Conservation (phyloP, 2,329 filamentous ascomycete genomes). For the Fusarium ramigenum region DNA sequence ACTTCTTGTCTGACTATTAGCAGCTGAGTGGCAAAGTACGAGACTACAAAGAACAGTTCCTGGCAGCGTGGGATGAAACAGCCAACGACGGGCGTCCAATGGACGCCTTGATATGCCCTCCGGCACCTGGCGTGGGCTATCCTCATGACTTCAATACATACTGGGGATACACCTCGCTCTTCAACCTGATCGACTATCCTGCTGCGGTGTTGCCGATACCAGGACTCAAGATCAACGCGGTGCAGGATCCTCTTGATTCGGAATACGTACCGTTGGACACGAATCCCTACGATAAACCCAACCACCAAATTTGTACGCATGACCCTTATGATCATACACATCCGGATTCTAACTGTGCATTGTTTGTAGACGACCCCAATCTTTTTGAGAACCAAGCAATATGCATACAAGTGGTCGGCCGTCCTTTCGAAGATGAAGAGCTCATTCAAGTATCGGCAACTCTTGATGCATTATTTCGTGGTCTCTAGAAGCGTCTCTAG, state of each 20-base stretch:
- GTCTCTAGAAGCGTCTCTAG: background rate
- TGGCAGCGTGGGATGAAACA: background rate
- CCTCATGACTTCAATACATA: constrained; percentile 22
- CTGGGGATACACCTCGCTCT: constrained; percentile 18
- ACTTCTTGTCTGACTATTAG: background rate
- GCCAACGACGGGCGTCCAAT: background rate
- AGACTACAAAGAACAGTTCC: background rate
- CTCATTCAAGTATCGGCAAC: background rate
- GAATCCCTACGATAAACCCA: constrained; percentile 11
- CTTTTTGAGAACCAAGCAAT: background rate
- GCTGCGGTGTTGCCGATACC: background rate
- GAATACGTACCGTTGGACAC: background rate
- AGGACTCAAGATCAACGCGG: background rate
- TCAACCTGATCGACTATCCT: constrained; percentile 23
- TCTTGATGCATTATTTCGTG: background rate
- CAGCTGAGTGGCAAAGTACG: background rate
- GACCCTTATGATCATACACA: accelerated
- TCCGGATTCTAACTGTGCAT: accelerated
- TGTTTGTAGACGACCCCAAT: background rate
- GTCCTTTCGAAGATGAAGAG: constrained; percentile 20
- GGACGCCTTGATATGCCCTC: constrained; percentile 7
- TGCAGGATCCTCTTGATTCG: background rate
- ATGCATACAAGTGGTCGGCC: constrained; percentile 11
- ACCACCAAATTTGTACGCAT: constrained; percentile 12
- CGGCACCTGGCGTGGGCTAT: background rate